Evolutionary conservation across 139 green algal genomes (phyloP), one percentile per base, ranked within the genome.

Genomic region (Coccomyxa sp.): DNA sequence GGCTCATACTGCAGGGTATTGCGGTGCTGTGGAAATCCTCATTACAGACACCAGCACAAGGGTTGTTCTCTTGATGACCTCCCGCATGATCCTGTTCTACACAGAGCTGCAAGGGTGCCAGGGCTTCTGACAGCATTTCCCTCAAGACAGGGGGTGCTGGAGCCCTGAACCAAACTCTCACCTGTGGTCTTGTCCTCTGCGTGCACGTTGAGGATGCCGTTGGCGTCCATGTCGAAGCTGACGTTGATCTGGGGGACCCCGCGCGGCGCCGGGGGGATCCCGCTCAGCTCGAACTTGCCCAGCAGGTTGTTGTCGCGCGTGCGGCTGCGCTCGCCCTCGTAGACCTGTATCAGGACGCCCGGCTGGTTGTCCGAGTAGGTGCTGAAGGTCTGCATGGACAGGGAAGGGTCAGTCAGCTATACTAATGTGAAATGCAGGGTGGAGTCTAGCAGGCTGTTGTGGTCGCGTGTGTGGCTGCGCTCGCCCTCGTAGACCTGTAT

Each of bases 351-450:
- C 36, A 98, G 90, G 84, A 99, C 95, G 33, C 89, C 95, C 0
- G 96, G 95, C 92, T 99, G 96, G 91, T 99, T 99, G 89, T 99
- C 96, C 12, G 91, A 89, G 87, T 98, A 99, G 39, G 96, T 99
- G 55, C 90, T 97, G 92, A 99, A 99, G 2, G n/a, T n/a, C n/a
- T n/a, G n/a, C n/a, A n/a, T n/a, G n/a, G n/a, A n/a, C n/a, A n/a
- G n/a, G n/a, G n/a, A n/a, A 3, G 18, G n/a, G n/a, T n/a, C n/a
- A n/a, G n/a, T n/a, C n/a, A 68, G 16, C 54, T n/a, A 22, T 16
- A 68, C 16, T 68, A 68, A 68, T 68, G 54, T n/a, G 54, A 68
- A n/a, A n/a, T n/a, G n/a, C n/a, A n/a, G n/a, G n/a, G n/a, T n/a
- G n/a, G n/a, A n/a, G 80, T 94, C 95, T 50, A 98, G 84, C 86